Conservation (phyloP, 768 basidiomycete genomes). For the Leccinum subgranulosum region DNA sequence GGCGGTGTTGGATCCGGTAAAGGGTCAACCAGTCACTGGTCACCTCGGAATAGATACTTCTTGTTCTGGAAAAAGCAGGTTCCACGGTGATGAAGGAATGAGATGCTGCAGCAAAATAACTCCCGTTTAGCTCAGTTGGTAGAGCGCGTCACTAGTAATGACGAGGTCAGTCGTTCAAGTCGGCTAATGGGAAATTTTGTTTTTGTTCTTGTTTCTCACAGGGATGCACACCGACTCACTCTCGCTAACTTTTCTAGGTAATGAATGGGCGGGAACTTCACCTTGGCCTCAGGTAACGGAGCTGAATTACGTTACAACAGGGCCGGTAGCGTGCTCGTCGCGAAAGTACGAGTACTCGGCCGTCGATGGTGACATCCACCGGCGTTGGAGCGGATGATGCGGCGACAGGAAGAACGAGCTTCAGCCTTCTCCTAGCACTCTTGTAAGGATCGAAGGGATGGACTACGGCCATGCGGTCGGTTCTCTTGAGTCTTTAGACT, state of each 20-base stretch:
- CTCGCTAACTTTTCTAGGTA: not conserved
- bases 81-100: not conserved
- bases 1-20: not conserved
- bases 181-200: constrained; percentile 45
- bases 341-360: no score
- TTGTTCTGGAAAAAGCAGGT: not conserved
- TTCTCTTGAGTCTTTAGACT: not conserved
- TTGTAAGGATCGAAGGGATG: constrained; percentile 56
- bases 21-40: not conserved
- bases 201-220: constrained; percentile 1
- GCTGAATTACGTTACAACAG: not conserved
- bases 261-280: not conserved
- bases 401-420: constrained; percentile 63
- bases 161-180: constrained; percentile 67
- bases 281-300: not conserved
- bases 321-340: not conserved
- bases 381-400: no score
- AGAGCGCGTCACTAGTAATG: constrained; percentile 73
- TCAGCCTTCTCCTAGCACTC: constrained; percentile 47
- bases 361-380: no score
- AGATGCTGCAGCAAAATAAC: not conserved
- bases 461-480: constrained; percentile 77
- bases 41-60: not conserved
- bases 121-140: constrained; percentile 44
- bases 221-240: not conserved